Percentiles rank a stretch among this genome's conserved stretches.
Evolutionary conservation across 78 protist genomes (phyloP).

Genomic region (Dictyostelium citrinum): DNA sequence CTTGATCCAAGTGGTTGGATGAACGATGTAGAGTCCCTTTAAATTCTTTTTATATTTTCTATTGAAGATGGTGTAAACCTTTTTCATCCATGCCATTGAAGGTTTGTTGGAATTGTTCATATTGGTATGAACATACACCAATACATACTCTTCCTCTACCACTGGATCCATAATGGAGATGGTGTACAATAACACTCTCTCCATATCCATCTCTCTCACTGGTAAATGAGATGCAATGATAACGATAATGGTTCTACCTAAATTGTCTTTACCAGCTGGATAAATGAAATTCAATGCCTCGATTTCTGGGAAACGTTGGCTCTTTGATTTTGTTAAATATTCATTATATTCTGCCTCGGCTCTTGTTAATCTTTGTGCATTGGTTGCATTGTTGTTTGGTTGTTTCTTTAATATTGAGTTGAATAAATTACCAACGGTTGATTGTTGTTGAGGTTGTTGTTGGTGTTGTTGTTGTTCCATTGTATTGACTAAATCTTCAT

Average conservation of each 20-base stretch:
- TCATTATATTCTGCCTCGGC: conserved; percentile 63
- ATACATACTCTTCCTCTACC: conserved; percentile 62
- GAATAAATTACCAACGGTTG: conserved; percentile 6
- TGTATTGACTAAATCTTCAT: background rate
- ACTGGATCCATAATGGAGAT: conserved; percentile 73
- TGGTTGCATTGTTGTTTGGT: background rate
- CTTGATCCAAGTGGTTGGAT: conserved; percentile 76
- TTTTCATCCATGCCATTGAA: conserved; percentile 50
- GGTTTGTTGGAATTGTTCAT: conserved; percentile 61
- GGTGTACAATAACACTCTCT: conserved; percentile 42
- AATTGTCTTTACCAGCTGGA: conserved; percentile 59
- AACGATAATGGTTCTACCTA: conserved; percentile 51
- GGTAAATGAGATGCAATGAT: conserved; percentile 53
- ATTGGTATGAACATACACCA: conserved; percentile 72
- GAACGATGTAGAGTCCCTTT: conserved; percentile 78
- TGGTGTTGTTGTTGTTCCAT: conserved; percentile 8
- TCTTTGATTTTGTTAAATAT: conserved; percentile 6
- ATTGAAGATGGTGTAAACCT: conserved; percentile 63
- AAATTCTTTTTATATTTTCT: conserved; percentile 89
- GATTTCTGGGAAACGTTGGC: conserved; percentile 27
- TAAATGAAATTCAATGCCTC: conserved; percentile 40
- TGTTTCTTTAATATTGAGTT: background rate
- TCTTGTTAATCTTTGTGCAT: background rate
- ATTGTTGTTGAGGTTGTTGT: conserved; percentile 18
- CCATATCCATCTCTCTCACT: conserved; percentile 46